Evolutionary conservation across 495 filamentous ascomycete species (phyloP).

Genomic region (Parachaetomium inaequale): DNA sequence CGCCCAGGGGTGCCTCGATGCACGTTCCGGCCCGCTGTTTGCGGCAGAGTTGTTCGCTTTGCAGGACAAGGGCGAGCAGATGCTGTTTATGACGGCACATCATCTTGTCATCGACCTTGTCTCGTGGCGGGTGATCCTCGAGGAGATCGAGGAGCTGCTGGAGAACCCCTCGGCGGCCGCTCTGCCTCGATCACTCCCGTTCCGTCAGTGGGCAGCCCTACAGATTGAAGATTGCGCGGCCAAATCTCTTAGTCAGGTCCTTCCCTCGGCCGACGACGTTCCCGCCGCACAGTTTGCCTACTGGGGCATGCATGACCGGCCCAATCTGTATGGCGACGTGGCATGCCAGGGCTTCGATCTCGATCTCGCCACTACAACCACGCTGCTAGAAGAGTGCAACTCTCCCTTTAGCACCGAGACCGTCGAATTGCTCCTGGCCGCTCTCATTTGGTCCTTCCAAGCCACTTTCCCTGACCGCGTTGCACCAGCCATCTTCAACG

Average conservation of each 20-base stretch:
- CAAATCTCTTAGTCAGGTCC: background rate
- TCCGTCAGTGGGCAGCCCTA: slow-evolving; percentile 51
- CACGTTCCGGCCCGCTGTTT: slow-evolving; percentile 37
- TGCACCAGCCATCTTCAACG: slow-evolving; percentile 44
- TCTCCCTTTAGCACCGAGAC: slow-evolving; percentile 31
- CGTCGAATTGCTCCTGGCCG: slow-evolving; percentile 35
- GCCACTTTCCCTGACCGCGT: slow-evolving; percentile 40
- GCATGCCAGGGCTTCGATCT: slow-evolving; percentile 23
- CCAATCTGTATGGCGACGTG: slow-evolving; percentile 31
- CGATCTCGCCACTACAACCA: slow-evolving; percentile 14
- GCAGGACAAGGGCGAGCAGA: slow-evolving; percentile 21
- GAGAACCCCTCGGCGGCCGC: background rate
- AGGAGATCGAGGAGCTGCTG: slow-evolving; percentile 56
- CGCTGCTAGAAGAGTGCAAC: slow-evolving; percentile 27
- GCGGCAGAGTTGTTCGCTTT: slow-evolving; percentile 24
- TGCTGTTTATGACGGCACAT: slow-evolving; percentile 55
- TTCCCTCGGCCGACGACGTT: slow-evolving; percentile 1
- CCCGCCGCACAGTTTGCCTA: slow-evolving; percentile 23
- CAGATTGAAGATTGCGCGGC: slow-evolving; percentile 13
- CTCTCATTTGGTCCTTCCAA: slow-evolving; percentile 33
- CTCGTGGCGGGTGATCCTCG: slow-evolving; percentile 58
- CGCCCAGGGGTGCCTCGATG: slow-evolving; percentile 33
- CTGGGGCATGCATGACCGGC: slow-evolving; percentile 30
- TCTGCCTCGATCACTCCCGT: slow-evolving; percentile 39
- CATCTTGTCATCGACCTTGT: slow-evolving; percentile 61